Base-by-base conservation (phyloP, 441 rosid species). In the Aleurites moluccanus region DNA sequence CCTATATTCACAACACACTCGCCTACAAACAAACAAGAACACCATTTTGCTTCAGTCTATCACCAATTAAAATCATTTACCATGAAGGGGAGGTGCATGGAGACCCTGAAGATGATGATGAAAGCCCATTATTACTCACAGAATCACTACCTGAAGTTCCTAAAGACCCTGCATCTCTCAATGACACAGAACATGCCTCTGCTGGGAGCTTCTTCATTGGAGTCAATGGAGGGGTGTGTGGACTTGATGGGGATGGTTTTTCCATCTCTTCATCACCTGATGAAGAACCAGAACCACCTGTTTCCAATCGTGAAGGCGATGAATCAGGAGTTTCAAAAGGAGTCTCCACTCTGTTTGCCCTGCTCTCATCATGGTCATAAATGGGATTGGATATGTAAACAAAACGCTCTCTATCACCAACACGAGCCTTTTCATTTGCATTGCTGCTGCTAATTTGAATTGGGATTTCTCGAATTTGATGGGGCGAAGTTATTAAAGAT, bases 361-460 rank as follows among this genome's bases (percentile, higher is more conserved):
- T 74, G 83, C 80, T 79, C 9, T 63, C 79, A n/a, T 70, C 64
- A 15, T 81, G 83, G 23, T 85, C 87, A 27, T 73, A 77, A 16
- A 89, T 83, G n/a, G 98, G 97, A 78, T 92, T 94, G 2, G 98
- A 92, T 42, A 95, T 92, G 86, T 91, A 90, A 65, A 92, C 80
- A 40, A 89, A 80, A 73, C 81, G 75, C 60, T 84, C 89, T 23
- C 61, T 50, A 9, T 69, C 65, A 35, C 60, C 75, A 61, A 4
- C 61, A 69, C 45, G 64, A 6, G 66, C 81, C 21, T 62, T 40
- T 33, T 27, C 20, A 52, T 53, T 27, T 38, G 75, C 63, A 72
- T 18, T 79, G 69, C 75, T 64, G 6, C 59, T 15, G 11, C 59
- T 64, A 45, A 23, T 57, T 53, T 78, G 86, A 68, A 72, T 49